Percentiles rank a stretch among this genome's conserved stretches.
Conservation (phyloP, 139 green algal genomes). For the Micromonas pusilla region DNA sequence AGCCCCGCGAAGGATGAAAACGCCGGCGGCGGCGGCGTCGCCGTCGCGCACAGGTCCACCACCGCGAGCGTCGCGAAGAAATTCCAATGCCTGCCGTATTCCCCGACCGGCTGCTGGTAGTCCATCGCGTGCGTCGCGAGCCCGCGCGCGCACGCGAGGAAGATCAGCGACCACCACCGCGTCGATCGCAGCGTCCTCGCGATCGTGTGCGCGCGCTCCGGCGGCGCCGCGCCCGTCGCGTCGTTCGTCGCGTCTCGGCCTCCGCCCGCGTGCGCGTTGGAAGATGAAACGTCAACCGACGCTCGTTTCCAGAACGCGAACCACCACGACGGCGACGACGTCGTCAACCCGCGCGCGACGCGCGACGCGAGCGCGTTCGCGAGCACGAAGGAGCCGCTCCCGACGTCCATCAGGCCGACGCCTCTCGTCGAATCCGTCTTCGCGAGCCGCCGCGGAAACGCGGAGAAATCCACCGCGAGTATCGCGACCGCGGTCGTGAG, state of each 20-base stretch:
- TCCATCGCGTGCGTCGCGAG: conserved; percentile 40
- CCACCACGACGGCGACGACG: not conserved
- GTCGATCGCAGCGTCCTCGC: too few species aligned
- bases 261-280: too few species aligned
- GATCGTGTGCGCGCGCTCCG: too few species aligned
- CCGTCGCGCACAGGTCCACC: conserved; percentile 42
- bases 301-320: not conserved
- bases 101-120: conserved; percentile 59
- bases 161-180: not conserved
- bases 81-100: conserved; percentile 95
- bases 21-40: not conserved
- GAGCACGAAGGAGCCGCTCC: conserved; percentile 73
- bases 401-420: conserved; percentile 80
- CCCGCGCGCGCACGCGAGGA: conserved; percentile 47
- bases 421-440: conserved; percentile 63
- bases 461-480: conserved; percentile 82
- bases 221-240: too few species aligned
- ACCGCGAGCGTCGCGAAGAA: conserved; percentile 87
- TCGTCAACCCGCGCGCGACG: not conserved
- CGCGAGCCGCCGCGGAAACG: conserved; percentile 37
- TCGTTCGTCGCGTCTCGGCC: too few species aligned
- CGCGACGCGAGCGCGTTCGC: conserved; percentile 52
- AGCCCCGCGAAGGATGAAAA: conserved; percentile 11
- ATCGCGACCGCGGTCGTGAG: conserved; percentile 70
- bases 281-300: too few species aligned